Base-by-base conservation (phyloP, 2,329 filamentous ascomycete genomes). In the Sarocladium kiliense region DNA sequence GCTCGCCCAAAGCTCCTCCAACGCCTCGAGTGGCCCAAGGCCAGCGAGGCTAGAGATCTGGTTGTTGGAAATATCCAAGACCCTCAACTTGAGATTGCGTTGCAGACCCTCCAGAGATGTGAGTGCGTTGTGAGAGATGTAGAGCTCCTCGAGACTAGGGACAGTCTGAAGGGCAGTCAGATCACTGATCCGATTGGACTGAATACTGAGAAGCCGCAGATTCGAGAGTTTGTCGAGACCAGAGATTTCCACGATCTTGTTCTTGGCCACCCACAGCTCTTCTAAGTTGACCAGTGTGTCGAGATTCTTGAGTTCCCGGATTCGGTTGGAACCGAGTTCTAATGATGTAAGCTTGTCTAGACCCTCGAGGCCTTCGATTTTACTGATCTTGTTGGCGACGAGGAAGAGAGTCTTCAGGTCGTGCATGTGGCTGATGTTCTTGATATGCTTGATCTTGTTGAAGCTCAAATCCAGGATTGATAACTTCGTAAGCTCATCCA, bases 361-460 rank as follows among this genome's bases (percentile, higher is more conserved):
- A 0, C 84, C 85, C 3, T 91, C 87, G 10, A 99, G 76, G 14
- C 87, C 87, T 66, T 97, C 93, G 64, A 99, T 97, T 55, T 78
- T 85, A 61, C 81, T 81, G 67, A 99, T 96, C 71, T 94, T 94
- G 74, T 99, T 97, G 67, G 96, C 90, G 51, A 97, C 91, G 63
- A 99, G 89, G 70, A 88, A 99, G 2, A 99, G 69, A 62, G 97
- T 91, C 59, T 80, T 87, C 56, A 97, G 80, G 54, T 91, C 80
- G 21, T 76, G 86, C 57, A 99, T 75, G 64, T 93, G 88, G 57
- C 81, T 80, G 61, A 97, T 76, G 64, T 93, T 85, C 72, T 96
- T 96, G 76, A 99, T 96, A 72, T 97, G 92, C 71, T 96, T 97
- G 76, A 99, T 93, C 77, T 97, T 97, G 78, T 99, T 99, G 82